phyloP scores from a whole-genome alignment of 2,329 filamentous ascomycete species.

The Sclerotinia minor region DNA sequence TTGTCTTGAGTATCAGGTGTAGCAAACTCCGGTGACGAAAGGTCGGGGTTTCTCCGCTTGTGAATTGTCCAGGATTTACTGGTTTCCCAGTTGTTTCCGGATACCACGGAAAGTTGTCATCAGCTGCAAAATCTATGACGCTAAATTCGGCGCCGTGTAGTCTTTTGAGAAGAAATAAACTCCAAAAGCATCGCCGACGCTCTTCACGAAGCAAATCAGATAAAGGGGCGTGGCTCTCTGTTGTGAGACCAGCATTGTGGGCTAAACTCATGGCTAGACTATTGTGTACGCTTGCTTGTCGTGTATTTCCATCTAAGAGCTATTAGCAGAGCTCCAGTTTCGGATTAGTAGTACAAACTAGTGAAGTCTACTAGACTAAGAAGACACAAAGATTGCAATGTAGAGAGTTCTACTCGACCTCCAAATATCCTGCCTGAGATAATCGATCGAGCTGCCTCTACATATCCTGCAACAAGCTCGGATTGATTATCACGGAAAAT shows the following conservation, averaged over 20 bases:
- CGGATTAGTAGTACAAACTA: slow-evolving; percentile 34
- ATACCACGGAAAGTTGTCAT: slow-evolving; percentile 44
- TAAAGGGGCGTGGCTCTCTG: slow-evolving; percentile 38
- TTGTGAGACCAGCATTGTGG: slow-evolving; percentile 48
- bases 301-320: slow-evolving; percentile 47
- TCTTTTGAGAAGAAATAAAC: slow-evolving; percentile 40
- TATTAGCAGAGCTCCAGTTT: background rate
- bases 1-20: slow-evolving; percentile 36
- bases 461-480: slow-evolving; percentile 43
- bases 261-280: slow-evolving; percentile 49
- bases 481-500: slow-evolving; percentile 34
- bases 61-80: slow-evolving; percentile 29
- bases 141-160: slow-evolving; percentile 40
- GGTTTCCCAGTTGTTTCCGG: slow-evolving; percentile 43
- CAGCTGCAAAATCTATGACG: slow-evolving; percentile 44
- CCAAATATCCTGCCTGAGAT: slow-evolving; percentile 43
- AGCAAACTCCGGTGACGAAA: slow-evolving; percentile 28
- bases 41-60: slow-evolving; percentile 17
- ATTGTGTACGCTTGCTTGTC: slow-evolving; percentile 47
- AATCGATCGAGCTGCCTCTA: slow-evolving; percentile 41
- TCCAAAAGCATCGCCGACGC: slow-evolving; percentile 42
- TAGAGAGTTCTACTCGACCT: slow-evolving; percentile 44
- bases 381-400: slow-evolving; percentile 45
- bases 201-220: slow-evolving; percentile 37
- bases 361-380: slow-evolving; percentile 45